Conservation (phyloP, 2,329 filamentous ascomycete species). For the Penicillium crustosum region DNA sequence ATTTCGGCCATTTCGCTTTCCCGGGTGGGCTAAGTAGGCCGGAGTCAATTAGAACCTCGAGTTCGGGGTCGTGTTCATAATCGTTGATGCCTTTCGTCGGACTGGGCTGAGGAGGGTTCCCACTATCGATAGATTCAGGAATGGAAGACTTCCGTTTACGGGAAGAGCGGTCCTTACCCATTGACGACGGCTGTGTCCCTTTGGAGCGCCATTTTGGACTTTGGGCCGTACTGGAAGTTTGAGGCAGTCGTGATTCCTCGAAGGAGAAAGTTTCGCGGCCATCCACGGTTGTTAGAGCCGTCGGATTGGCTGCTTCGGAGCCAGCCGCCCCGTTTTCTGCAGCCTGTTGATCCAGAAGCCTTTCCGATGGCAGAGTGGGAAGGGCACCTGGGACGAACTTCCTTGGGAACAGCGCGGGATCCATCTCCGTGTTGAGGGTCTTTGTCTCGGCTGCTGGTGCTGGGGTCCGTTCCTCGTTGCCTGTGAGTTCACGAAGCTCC, state of each 20-base stretch:
- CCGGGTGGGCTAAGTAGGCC: constrained; percentile 25
- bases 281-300: constrained; percentile 18
- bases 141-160: constrained; percentile 39
- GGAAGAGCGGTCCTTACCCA: constrained; percentile 33
- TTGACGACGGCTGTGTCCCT: constrained; percentile 19
- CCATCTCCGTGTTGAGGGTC: constrained; percentile 26
- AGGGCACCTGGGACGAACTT: constrained; percentile 46
- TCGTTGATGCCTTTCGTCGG: constrained; percentile 17
- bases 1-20: constrained; percentile 34
- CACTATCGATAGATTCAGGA: constrained; percentile 31
- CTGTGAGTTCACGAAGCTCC: constrained; percentile 53
- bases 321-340: constrained; percentile 16
- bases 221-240: constrained; percentile 11
- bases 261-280: constrained; percentile 15
- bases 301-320: constrained; percentile 5
- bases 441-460: constrained; percentile 15
- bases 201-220: constrained; percentile 17
- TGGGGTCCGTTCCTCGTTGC: constrained; percentile 33
- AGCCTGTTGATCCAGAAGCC: constrained; percentile 41
- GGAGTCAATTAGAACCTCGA: constrained; percentile 16
- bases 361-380: constrained; percentile 48
- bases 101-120: constrained; percentile 21
- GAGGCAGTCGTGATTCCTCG: constrained; percentile 9
- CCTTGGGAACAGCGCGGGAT: constrained; percentile 28
- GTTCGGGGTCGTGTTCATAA: constrained; percentile 11